Evolutionary conservation across 73 alveolate genomes (phyloP), one percentile per base, ranked within the genome.

Genomic region (Symbiodinium pilosum): DNA sequence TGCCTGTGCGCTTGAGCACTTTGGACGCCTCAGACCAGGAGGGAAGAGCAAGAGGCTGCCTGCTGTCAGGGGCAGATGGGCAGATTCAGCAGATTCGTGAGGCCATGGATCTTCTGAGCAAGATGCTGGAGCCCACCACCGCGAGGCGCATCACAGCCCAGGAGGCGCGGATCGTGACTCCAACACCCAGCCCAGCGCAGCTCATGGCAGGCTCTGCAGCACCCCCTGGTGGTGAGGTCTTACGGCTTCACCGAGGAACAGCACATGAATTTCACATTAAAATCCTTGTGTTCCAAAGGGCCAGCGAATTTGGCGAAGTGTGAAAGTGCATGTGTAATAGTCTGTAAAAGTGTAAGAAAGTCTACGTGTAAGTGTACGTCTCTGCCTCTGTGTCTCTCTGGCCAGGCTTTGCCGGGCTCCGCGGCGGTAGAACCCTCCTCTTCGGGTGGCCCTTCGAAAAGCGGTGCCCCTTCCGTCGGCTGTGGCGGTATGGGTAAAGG

Each of bases 121-220:
- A 36, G 85, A 73, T 73, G 85, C 43, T 73, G 41, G 85, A 73
- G 85, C 85, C 41, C 41, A 36, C 44, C 85, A 73, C 85, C 85
- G 85, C n/a, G 32, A 42, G 43, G 26, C 85, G 85, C 30, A 73
- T 73, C 85, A 43, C 85, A 43, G 85, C 85, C 1, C 85, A 73
- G 85, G 85, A 73, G 85, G 85, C 85, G 30, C 44, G 34, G 28
- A 34, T 34, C 75, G 16, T 0, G 26, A 6, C 14, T 56, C 73
- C 73, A 26, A 3, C 73, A 26, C n/a, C 73, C 73, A 3, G 34
- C 73, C 9, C 73, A 16, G 26, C 73, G n/a, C n/a, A n/a, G n/a
- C n/a, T n/a, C n/a, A n/a, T n/a, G n/a, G n/a, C 20, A 73, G 85
- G 85, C 85, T 24, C 21, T 73, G 85, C 85, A 73, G 85, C 85